Evolutionary conservation across 176 grass and related monocot genomes (phyloP).

Genomic region (Musa acuminata): DNA sequence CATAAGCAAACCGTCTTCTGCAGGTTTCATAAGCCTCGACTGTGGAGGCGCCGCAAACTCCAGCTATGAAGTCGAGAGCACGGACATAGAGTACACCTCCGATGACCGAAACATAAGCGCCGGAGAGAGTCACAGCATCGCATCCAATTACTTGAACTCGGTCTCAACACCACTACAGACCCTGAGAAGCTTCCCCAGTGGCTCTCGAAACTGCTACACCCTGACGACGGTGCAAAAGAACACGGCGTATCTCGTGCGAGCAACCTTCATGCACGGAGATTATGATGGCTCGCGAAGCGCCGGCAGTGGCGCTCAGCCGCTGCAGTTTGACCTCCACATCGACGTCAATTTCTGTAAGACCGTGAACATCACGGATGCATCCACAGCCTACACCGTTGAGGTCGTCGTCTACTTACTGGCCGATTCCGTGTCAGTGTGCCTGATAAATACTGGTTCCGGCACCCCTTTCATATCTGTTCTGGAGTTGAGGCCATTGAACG

Average conservation of each 20-base stretch:
- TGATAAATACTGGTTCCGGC: conserved; percentile 15
- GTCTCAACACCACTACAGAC: background rate
- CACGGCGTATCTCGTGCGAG: conserved; percentile 17
- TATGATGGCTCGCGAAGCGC: conserved; percentile 8
- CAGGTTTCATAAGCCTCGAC: conserved; percentile 26
- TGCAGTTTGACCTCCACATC: conserved; percentile 21
- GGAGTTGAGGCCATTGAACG: conserved; percentile 43
- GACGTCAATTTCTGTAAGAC: conserved; percentile 13
- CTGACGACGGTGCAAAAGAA: background rate
- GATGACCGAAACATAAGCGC: conserved; percentile 4
- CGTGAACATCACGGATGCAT: conserved; percentile 9
- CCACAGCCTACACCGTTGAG: background rate
- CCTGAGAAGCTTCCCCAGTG: conserved; percentile 17
- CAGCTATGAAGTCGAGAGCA: conserved; percentile 2
- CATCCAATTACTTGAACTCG: background rate
- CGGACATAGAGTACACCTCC: conserved; percentile 2
- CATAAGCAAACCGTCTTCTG: background rate
- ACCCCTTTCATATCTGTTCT: conserved; percentile 61
- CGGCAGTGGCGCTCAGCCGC: background rate
- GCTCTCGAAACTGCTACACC: conserved; percentile 17
- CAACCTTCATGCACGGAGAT: conserved; percentile 20
- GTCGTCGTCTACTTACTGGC: background rate
- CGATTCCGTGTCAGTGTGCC: conserved; percentile 14
- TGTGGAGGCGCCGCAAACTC: background rate
- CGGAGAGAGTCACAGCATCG: conserved; percentile 11